A percentile compares a stretch with the other conserved stretches of the same genome.
Conservation (phyloP, 1,139 yeast species). For the Trichomonascaceae sp. region DNA sequence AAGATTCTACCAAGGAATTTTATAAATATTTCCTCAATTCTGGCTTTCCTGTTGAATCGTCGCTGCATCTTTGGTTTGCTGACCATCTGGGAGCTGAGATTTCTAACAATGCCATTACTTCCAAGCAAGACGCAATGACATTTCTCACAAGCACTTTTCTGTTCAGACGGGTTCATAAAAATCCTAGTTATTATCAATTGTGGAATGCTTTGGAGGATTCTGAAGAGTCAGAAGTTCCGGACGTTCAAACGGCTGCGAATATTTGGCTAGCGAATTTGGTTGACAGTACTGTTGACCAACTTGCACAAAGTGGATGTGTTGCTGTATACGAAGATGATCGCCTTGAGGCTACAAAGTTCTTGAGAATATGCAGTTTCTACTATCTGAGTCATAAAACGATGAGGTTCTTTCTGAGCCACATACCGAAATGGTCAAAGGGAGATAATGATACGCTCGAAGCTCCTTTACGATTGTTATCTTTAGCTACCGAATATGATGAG, state of each 20-base stretch:
- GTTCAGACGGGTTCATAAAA: slow-evolving; percentile 88
- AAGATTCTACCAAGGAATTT: slow-evolving; percentile 83
- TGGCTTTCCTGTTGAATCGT: slow-evolving; percentile 97
- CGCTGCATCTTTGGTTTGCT: slow-evolving; percentile 85
- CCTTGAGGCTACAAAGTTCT: slow-evolving; percentile 63
- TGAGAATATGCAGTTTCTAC: slow-evolving; percentile 84
- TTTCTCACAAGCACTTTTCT: slow-evolving; percentile 93
- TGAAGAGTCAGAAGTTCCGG: slow-evolving; percentile 13
- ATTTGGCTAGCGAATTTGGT: slow-evolving; percentile 65
- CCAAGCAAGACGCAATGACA: slow-evolving; percentile 85
- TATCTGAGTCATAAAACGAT: slow-evolving; percentile 90
- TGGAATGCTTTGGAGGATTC: slow-evolving; percentile 42
- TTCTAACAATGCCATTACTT: slow-evolving; percentile 74
- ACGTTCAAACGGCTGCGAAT: slow-evolving; percentile 35
- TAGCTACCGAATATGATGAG: slow-evolving; percentile 87
- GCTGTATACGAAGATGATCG: slow-evolving; percentile 42
- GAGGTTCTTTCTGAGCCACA: slow-evolving; percentile 52
- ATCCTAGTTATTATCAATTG: slow-evolving; percentile 91
- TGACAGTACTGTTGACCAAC: slow-evolving; percentile 61
- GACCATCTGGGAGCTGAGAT: slow-evolving; percentile 97
- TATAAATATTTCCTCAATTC: slow-evolving; percentile 90
- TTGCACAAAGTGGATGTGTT: slow-evolving; percentile 71
- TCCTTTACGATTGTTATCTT: slow-evolving; percentile 31
- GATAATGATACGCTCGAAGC: neutral
- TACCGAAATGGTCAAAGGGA: slow-evolving; percentile 2